Percentiles rank a stretch among this genome's conserved stretches.
Conservation (phyloP, 1,284 basidiomycete species). For the Takashimella koratensis region DNA sequence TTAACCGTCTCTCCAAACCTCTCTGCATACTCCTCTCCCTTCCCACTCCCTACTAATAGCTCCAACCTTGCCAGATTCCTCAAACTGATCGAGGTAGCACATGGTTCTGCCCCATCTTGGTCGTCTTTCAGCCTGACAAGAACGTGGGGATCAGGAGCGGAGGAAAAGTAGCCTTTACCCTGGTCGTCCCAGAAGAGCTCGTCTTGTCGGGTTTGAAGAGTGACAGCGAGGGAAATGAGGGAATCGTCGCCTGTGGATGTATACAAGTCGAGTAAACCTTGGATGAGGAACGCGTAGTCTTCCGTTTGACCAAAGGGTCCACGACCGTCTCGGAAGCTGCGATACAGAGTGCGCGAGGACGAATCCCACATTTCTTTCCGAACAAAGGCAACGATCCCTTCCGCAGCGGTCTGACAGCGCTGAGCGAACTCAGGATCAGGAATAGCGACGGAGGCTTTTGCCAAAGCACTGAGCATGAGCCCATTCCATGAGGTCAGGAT, state of each 20-base stretch:
- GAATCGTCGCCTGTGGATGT: conserved; percentile 48
- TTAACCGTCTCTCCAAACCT: conserved; percentile 38
- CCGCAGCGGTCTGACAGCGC: conserved; percentile 16
- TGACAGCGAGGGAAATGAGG: conserved; percentile 45
- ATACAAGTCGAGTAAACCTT: conserved; percentile 47
- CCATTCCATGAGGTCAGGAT: conserved; percentile 54
- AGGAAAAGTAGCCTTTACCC: conserved; percentile 52
- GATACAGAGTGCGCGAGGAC: conserved; percentile 13
- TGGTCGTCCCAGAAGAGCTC: conserved; percentile 51
- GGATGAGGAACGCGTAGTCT: conserved; percentile 43
- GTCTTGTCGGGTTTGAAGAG: conserved; percentile 51
- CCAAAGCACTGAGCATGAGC: conserved; percentile 49
- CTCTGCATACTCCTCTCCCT: conserved; percentile 42
- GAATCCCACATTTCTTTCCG: conserved; percentile 28
- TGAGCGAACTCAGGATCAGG: conserved; percentile 16
- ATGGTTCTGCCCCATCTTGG: conserved; percentile 53
- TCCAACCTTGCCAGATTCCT: conserved; percentile 50
- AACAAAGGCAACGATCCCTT: conserved; percentile 27
- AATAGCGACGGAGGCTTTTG: conserved; percentile 19
- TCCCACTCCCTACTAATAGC: conserved; percentile 32
- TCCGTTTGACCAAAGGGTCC: conserved; percentile 42
- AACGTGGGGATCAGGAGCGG: conserved; percentile 49
- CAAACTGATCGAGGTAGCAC: conserved; percentile 48
- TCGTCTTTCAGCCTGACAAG: conserved; percentile 52
- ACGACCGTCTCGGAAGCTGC: conserved; percentile 40